A percentile compares a stretch with the other conserved stretches of the same genome.
Conservation (phyloP, 257 asterid species). For the Penstemon davidsonii region DNA sequence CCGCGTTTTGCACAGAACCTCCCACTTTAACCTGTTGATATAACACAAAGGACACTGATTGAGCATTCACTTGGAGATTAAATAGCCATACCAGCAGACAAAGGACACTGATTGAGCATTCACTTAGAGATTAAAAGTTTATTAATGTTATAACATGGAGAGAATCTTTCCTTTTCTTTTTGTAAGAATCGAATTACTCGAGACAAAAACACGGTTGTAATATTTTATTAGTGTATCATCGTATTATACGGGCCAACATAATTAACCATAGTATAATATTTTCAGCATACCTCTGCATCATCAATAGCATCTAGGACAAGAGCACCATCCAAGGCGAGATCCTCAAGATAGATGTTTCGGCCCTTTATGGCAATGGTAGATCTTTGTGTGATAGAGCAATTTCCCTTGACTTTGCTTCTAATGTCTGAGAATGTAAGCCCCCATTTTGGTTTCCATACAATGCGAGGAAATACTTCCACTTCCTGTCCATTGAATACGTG, state of each 20-base stretch:
- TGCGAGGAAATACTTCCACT: constrained; percentile 95
- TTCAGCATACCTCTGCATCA: constrained; percentile 70
- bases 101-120: no score
- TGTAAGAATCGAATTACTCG: no score
- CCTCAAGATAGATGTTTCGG: constrained; percentile 53
- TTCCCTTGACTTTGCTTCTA: constrained; percentile 59
- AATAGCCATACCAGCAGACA: not conserved
- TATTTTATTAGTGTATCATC: no score
- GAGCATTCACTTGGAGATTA: no score
- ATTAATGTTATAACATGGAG: no score
- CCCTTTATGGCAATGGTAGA: constrained; percentile 81
- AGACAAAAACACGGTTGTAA: no score
- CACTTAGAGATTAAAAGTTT: no score
- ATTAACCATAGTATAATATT: not conserved
- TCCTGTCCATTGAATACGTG: constrained; percentile 76
- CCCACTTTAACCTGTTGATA: constrained; percentile 68
- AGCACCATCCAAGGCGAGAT: constrained; percentile 87
- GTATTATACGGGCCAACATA: not conserved
- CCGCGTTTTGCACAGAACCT: constrained; percentile 67
- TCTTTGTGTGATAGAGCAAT: constrained; percentile 60
- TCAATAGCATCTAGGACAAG: constrained; percentile 65
- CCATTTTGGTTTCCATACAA: constrained; percentile 94
- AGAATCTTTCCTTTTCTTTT: no score
- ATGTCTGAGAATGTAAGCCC: constrained; percentile 82
- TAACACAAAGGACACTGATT: not conserved